A percentile compares a stretch with the other conserved stretches of the same genome.
Evolutionary conservation across 1,139 yeast genomes (phyloP).

Genomic region (Diutina rugosa): DNA sequence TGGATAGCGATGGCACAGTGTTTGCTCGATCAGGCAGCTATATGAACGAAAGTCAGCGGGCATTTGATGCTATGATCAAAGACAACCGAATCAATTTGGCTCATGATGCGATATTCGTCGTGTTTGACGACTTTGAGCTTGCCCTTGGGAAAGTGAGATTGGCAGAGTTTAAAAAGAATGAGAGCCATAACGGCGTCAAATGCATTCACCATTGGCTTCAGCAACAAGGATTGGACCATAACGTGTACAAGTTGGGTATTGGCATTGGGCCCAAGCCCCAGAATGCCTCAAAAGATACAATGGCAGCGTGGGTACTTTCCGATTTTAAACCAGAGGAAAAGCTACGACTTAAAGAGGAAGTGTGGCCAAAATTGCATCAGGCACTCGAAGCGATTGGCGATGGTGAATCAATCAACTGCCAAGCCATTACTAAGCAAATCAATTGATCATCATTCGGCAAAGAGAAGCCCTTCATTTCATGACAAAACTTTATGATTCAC

Average conservation of each 20-base stretch:
- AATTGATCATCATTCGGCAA: not conserved
- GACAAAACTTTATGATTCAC: not conserved
- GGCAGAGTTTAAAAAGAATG: slow-evolving; percentile 18
- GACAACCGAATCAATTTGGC: slow-evolving; percentile 9
- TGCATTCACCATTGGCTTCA: slow-evolving; percentile 10
- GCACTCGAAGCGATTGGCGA: not conserved
- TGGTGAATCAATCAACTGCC: not conserved
- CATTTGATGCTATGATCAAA: slow-evolving; percentile 14
- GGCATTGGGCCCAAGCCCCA: slow-evolving; percentile 35
- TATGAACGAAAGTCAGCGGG: slow-evolving; percentile 28
- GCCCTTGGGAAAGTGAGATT: slow-evolving; percentile 18
- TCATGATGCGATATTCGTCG: slow-evolving; percentile 11
- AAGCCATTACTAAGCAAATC: not conserved
- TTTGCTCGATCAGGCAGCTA: slow-evolving; percentile 25
- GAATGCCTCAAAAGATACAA: slow-evolving; percentile 18
- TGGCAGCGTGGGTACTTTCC: slow-evolving; percentile 30
- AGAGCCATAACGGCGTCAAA: slow-evolving; percentile 29
- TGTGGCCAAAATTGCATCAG: not conserved
- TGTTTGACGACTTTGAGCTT: slow-evolving; percentile 30
- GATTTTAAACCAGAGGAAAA: slow-evolving; percentile 6
- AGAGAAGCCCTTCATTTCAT: not conserved
- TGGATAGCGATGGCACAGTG: slow-evolving; percentile 11
- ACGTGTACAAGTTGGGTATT: slow-evolving; percentile 18
- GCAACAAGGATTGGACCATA: slow-evolving; percentile 3
- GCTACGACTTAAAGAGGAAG: not conserved